Base-by-base conservation (phyloP, 2,329 filamentous ascomycete genomes). In the Fulvia fulva region DNA sequence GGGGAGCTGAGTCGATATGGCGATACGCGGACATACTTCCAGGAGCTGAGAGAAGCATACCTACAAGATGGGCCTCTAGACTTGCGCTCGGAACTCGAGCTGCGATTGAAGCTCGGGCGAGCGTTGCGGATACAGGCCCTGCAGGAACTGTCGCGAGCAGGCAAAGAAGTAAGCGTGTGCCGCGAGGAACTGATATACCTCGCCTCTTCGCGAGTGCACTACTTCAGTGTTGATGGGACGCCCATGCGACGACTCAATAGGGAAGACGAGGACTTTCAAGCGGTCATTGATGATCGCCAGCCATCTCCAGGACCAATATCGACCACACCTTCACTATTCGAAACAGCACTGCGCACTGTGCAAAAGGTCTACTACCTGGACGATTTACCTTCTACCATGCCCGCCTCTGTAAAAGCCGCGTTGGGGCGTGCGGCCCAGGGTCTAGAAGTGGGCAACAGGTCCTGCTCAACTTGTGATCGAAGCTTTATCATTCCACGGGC, bases 291-390 rank as follows among this genome's bases (percentile, higher is more conserved):
- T n/a, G 45, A 41, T 5, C 47, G 21, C 55, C 60, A 19, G 26
- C 41, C 30, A 51, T 28, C 56, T 41, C 23, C 32, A 16, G 7
- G 14, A 16, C 2, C 44, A 30, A 21, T 44, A 14, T 51, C 50
- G 21, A 62, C 14, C 26, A 63, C 62, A 6, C 73, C 72, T 3
- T 74, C 73, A 2, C 67, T 75, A 12, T 71, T 74, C 53, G 72
- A 74, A 51, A 64, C 74, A 8, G 65, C 69, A 11, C 61, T 73
- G 6, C 67, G 65, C n/a, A 52, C 63, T 3, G 65, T 65, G 11
- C 66, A 68, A 47, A 41, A 56, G 8, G 61, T 60, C 22, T 68
- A 62, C 54, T 64, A 65, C 32, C 58, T 71, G 4, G 51, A 62
- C 16, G 67, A 72, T n/a, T 45, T 73, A 3, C 56, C 60, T 8